These are phyloP conservation scores for Ophiostoma himal-ulmi DNA, from an alignment of 2,329 filamentous ascomycete genomes.

Conservation along the genomic window DNA sequence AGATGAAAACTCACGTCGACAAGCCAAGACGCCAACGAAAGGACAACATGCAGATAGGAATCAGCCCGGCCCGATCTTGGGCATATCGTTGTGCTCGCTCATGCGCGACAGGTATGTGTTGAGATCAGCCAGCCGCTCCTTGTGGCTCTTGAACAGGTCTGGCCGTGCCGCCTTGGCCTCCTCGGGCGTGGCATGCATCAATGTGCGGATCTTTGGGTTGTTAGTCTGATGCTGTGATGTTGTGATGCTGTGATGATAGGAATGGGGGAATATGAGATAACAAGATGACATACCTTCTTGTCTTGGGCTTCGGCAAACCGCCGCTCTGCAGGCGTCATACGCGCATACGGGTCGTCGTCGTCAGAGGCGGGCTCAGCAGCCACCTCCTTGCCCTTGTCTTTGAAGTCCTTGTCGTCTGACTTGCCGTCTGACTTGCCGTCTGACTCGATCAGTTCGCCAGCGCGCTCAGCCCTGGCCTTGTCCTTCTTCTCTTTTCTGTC, in stretches of 20 bases:
- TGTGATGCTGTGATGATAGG: too few species aligned
- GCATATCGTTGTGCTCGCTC: slow-evolving; percentile 98
- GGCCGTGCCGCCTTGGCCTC: slow-evolving; percentile 41
- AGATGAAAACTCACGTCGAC: background rate
- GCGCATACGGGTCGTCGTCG: slow-evolving; percentile 27
- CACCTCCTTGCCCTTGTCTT: slow-evolving; percentile 25
- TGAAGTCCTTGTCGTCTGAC: background rate
- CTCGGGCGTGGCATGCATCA: slow-evolving; percentile 54
- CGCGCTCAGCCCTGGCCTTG: background rate
- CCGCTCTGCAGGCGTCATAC: slow-evolving; percentile 79
- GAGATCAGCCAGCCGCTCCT: slow-evolving; percentile 90
- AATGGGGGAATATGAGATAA: background rate
- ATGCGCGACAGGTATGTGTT: slow-evolving; percentile 88
- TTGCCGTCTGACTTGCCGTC: slow-evolving; percentile 13
- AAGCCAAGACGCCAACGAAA: too few species aligned
- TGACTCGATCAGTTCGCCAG: slow-evolving; percentile 18
- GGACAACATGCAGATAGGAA: background rate
- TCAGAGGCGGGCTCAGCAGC: background rate
- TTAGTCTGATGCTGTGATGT: background rate
- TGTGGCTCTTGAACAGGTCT: slow-evolving; percentile 91
- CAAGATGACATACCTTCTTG: slow-evolving; percentile 53
- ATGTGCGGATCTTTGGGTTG: slow-evolving; percentile 61
- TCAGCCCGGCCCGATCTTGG: slow-evolving; percentile 57
- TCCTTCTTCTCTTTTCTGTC: background rate
- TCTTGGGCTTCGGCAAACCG: slow-evolving; percentile 73